Evolutionary conservation across 2,329 filamentous ascomycete genomes (phyloP), one percentile per base, ranked within the genome.

Genomic region (Madurella mycetomatis): DNA sequence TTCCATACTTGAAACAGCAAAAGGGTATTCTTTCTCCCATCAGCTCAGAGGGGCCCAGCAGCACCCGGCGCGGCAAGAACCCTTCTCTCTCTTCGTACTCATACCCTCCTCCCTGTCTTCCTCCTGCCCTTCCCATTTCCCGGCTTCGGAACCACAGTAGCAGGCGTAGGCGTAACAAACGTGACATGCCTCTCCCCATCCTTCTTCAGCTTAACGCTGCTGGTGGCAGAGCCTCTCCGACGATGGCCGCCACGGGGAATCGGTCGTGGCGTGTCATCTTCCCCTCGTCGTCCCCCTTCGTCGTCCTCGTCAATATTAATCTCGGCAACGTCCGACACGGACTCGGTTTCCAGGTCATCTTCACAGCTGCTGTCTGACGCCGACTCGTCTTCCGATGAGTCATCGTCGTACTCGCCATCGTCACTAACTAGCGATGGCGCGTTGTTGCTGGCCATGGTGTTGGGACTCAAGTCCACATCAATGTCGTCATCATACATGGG

Each of bases 351-450:
- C 39, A 34, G 17, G 4, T 19, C 19, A 9, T 19, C 17, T 5
- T 19, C 76, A 47, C 83, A 80, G 53, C 77, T 81, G 51, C 74
- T 73, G 25, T 83, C 83, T 4, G 83, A 85, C 42, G 78, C 79
- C 4, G 82, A 86, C 44, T 77, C 79, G 55, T 83, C 82, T 53
- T 87, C 83, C 1, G 85, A 88, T 7, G 25, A 25, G 25, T 25
- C 25, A 52, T 86, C 85, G 61, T 88, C 87, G 64, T 87, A 89
- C 66, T 90, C 87, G 62, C 87, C 86, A 65, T 90, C 87, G 69
- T 92, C 88, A 70, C 87, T 90, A 65, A 91, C 87, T 47, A 92
- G 77, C 63, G 86, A 90, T 18, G 88, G 88, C 9, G 88, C 87
- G 61, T 88, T 88, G 69, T 90, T 90, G 68, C 86, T 87, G 48